These are phyloP conservation scores for Solioccasus polychromus DNA, from an alignment of 768 basidiomycete species.

Conservation along the genomic window DNA sequence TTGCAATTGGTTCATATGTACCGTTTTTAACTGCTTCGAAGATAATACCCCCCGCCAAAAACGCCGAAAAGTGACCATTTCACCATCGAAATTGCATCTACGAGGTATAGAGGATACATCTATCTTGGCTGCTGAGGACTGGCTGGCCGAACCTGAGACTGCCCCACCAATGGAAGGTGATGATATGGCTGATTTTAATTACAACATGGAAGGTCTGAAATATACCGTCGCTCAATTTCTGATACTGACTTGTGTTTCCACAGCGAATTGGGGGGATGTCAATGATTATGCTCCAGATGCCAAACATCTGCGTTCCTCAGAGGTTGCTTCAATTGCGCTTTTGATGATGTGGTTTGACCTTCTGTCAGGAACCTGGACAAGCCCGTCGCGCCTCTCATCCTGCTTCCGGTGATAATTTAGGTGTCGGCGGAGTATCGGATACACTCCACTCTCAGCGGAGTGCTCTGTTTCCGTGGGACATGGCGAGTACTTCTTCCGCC, in stretches of 20 bases:
- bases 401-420: slow-evolving; percentile 47
- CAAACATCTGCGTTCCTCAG: slow-evolving; percentile 51
- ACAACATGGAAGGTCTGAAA: slow-evolving; percentile 22
- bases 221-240: not conserved
- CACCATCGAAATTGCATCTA: not conserved
- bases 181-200: slow-evolving; percentile 22
- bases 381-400: slow-evolving; percentile 68
- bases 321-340: slow-evolving; percentile 42
- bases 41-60: slow-evolving; percentile 44
- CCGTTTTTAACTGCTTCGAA: slow-evolving; percentile 18
- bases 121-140: slow-evolving; percentile 8
- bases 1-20: not conserved
- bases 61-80: slow-evolving; percentile 39
- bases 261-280: slow-evolving; percentile 22
- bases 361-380: slow-evolving; percentile 77
- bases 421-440: slow-evolving; percentile 41
- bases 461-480: slow-evolving; percentile 81
- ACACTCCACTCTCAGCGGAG: slow-evolving; percentile 57
- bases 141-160: slow-evolving; percentile 10
- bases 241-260: slow-evolving; percentile 9
- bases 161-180: slow-evolving; percentile 7
- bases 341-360: slow-evolving; percentile 11
- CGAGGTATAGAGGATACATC: not conserved
- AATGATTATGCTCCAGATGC: slow-evolving; percentile 16
- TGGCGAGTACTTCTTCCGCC: slow-evolving; percentile 55